Base-by-base conservation (phyloP, 495 filamentous ascomycete species). In the Penicillium egyptiacum region DNA sequence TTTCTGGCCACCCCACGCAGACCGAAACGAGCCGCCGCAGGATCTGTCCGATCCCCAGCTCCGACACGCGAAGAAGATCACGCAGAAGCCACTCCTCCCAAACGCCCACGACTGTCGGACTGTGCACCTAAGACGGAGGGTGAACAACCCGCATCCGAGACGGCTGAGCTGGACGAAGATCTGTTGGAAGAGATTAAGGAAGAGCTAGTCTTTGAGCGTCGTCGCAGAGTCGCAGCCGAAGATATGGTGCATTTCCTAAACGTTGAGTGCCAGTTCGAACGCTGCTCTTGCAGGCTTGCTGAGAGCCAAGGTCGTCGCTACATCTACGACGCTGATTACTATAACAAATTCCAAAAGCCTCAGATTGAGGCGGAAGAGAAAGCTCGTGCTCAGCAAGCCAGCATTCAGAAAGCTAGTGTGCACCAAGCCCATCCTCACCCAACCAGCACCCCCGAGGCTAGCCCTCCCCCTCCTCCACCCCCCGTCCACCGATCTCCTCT, bases 161-260 rank as follows among this genome's bases (percentile, higher is more conserved):
- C 17, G 5, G n/a, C 79, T 17, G 55, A 75, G 50, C 10, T 69
- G 53, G 42, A 69, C 26, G 73, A 80, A 17, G 76, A 81, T 23
- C 72, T 82, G 49, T 69, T 88, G 35, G 83, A 85, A 7, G 77
- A 84, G 20, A 62, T 92, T 12, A 77, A 76, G 26, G 78, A 82
- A n/a, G 78, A 85, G 12, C 81, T 91, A 42, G 69, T 82, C 40
- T 79, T 75, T 66, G 89, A 94, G 74, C 84, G 78, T 65, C 82
- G 81, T 51, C 75, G 84, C 42, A 82, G 89, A 44, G 73, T 81
- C 31, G 78, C 86, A 16, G 87, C 89, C 0, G 80, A 91, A 55
- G 87, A 89, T 14, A 83, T 86, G 61, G 74, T 92, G 25, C 81
- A 92, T n/a, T 96, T 91, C 67, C 74, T 96, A 76, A 83, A 88